Base-by-base conservation (phyloP, 345 rosid genomes). In the Salix dunnii region DNA sequence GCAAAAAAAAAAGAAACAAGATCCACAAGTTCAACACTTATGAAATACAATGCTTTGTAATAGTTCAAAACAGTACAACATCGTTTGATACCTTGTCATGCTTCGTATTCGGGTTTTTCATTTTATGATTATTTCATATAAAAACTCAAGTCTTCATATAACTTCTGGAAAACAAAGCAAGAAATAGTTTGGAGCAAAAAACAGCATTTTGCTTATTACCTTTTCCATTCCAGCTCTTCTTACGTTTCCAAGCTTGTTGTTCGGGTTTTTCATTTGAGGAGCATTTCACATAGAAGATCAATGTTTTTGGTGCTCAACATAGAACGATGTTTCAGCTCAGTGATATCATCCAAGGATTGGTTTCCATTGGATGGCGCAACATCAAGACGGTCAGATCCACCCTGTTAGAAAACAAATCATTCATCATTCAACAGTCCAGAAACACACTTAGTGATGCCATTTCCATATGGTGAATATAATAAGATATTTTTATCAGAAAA, bases 271-370 rank as follows among this genome's bases (percentile, higher is more conserved):
- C n/a, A 6, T 51, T 6, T 7, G 3, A 12, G 9, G 6, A 58
- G 0, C 14, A 3, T 23, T n/a, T 58, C 4, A 27, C 14, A 58
- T 58, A 58, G 23, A 10, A 58, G 14, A 0, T 58, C 63, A 23
- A 58, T 23, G 13, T 10, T 11, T 2, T 9, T 23, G 3, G 0
- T 3, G 28, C 0, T 0, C 16, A 23, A 3, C 63, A n/a, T 10
- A 8, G 0, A 9, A 10, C 16, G 63, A 58, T 23, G 28, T 3
- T 58, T 58, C 28, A 58, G 2, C 11, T 58, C 63, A 55, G 3
- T 8, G 14, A 55, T n/a, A 27, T 10, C 27, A 10, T 58, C 5
- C 14, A 1, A 46, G 16, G 18, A 46, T 16, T 46, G 49, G 1
- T 46, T 46, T 14, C 5, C 49, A 5, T n/a, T 25, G 14, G 28